phyloP scores from a whole-genome alignment of 805 yeast species.

The Sungouiella blattae region DNA sequence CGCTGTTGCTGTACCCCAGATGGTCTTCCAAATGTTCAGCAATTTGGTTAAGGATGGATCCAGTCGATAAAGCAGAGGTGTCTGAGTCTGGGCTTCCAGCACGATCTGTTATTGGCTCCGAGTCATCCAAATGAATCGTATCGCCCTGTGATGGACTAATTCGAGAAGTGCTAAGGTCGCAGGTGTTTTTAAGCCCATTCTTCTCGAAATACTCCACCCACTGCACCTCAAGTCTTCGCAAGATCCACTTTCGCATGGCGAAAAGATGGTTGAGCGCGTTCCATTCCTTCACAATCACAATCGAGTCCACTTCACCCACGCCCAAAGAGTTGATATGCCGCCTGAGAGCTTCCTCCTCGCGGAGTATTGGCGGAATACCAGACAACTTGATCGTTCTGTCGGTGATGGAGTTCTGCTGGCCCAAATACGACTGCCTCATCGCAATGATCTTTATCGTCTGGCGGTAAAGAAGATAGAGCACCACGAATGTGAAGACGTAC shows the following conservation, averaged over 20 bases:
- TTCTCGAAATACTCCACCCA: conserved; percentile 65
- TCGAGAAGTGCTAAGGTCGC: conserved; percentile 26
- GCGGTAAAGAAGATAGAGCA: conserved; percentile 56
- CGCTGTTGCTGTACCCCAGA: conserved; percentile 2
- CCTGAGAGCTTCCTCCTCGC: conserved; percentile 67
- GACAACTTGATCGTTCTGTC: conserved; percentile 85
- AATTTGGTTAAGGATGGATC: conserved; percentile 24
- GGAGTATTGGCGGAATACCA: conserved; percentile 81
- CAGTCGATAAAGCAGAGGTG: background rate
- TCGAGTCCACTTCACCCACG: conserved; percentile 73
- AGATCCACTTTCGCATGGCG: conserved; percentile 49
- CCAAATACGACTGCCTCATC: conserved; percentile 77
- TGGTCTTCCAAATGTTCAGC: conserved; percentile 20
- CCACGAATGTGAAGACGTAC: conserved; percentile 72
- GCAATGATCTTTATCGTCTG: conserved; percentile 73
- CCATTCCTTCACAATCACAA: conserved; percentile 89
- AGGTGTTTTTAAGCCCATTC: conserved; percentile 26
- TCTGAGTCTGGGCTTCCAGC: background rate
- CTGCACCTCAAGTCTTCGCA: conserved; percentile 59
- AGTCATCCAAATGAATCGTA: conserved; percentile 16
- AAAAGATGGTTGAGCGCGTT: conserved; percentile 63
- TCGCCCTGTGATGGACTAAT: conserved; percentile 30
- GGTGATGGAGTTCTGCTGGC: conserved; percentile 82
- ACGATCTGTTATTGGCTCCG: background rate
- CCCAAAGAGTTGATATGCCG: conserved; percentile 74